Evolutionary conservation across 208 protist genomes (phyloP), one percentile per base, ranked within the genome.

Genomic region (Leishmania amazonensis): DNA sequence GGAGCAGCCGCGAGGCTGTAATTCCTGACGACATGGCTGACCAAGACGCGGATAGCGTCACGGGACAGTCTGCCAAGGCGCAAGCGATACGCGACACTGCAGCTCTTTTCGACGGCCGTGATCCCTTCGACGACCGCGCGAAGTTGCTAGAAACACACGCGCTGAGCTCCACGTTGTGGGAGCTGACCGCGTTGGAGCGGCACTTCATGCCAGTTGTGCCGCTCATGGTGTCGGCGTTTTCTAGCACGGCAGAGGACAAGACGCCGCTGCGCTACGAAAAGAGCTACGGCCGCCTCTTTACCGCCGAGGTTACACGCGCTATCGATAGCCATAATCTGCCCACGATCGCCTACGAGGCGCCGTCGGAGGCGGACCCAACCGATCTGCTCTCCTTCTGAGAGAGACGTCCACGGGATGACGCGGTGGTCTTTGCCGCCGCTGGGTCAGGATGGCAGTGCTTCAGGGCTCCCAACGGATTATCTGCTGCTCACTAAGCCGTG

Each of bases 121-220:
- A 98, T 75, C 94, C 96, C 7, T 98, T 94, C 75, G 85, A 93
- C 62, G 86, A 84, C 24, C 76, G 42, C 60, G 85, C 85, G 1
- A 80, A 73, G 42, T 78, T 94, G 54, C 78, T 83, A 65, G 70
- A 78, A 35, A 90, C 91, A 47, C 84, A 93, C 75, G 96, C 96
- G 2, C 76, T 97, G 60, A 82, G 93, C 76, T 96, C 93, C 17
- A 96, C 94, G 11, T 80, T 97, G 73, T 98, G 96, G 96, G 96
- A 98, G 89, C 76, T 98, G 35, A 94, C 91, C 17, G 92, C 90
- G 62, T 87, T 98, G 53, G 92, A 97, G 85, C 81, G 88, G 40
- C 96, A 98, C 90, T 97, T 94, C 80, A 75, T 96, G 67, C 96
- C 94, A 5, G 86, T 87, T 5, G 91, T 98, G 13, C 93, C 94